phyloP scores from a whole-genome alignment of 768 basidiomycete genomes.

The Hygrocybe punicea region DNA sequence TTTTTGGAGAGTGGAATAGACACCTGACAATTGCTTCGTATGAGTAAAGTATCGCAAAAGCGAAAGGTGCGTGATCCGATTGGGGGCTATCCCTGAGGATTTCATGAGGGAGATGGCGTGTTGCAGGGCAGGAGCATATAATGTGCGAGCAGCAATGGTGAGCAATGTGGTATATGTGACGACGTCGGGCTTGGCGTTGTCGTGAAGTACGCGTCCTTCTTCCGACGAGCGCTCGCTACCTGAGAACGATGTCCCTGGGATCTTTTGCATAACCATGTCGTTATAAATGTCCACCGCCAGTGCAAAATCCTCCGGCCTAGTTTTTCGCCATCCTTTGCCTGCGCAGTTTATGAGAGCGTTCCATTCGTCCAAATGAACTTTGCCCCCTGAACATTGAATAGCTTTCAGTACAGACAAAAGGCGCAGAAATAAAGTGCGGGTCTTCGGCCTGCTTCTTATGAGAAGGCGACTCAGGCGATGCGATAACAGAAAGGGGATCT shows the following conservation, averaged over 20 bases:
- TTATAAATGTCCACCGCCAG: conserved; percentile 56
- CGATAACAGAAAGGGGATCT: conserved; percentile 46
- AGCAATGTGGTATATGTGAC: conserved; percentile 68
- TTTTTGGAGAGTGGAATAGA: conserved; percentile 53
- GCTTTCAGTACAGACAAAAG: conserved; percentile 65
- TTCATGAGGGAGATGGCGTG: conserved; percentile 55
- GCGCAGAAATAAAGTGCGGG: conserved; percentile 57
- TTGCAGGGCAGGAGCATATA: conserved; percentile 40
- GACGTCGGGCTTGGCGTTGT: conserved; percentile 52
- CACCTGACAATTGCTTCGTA: conserved; percentile 46
- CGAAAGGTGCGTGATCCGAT: conserved; percentile 59
- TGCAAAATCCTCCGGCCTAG: conserved; percentile 54
- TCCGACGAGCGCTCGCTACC: conserved; percentile 13
- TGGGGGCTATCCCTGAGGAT: conserved; percentile 52
- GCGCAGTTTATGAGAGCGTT: conserved; percentile 68
- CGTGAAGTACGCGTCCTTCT: conserved; percentile 3
- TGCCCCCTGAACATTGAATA: conserved; percentile 54
- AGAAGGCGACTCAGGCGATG: conserved; percentile 62
- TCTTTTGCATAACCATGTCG: conserved; percentile 50
- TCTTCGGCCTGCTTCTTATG: conserved; percentile 50
- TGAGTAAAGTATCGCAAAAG: conserved; percentile 54
- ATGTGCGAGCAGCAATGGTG: conserved; percentile 56
- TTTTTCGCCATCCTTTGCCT: conserved; percentile 62
- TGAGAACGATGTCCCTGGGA: conserved; percentile 39
- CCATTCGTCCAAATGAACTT: conserved; percentile 65